These are phyloP conservation scores for Takashimella tepidaria DNA, from an alignment of 1,284 basidiomycete species.

Conservation along the genomic window DNA sequence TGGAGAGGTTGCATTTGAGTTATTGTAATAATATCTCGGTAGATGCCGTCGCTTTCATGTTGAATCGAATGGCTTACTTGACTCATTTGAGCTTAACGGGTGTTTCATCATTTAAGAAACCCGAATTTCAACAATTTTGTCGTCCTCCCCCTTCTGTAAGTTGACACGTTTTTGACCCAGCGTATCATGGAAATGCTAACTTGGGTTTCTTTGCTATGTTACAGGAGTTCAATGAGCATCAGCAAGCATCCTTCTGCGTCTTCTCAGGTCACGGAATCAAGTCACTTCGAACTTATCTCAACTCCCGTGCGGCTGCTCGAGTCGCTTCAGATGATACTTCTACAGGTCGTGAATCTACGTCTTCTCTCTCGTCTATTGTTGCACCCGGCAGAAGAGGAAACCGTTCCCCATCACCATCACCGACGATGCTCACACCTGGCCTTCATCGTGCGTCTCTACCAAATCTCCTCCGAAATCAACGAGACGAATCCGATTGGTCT, in stretches of 20 bases:
- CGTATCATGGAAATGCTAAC: too few relatives aligned
- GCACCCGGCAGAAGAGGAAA: conserved; percentile 11
- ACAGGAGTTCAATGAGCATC: conserved; percentile 89
- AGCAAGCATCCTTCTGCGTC: conserved; percentile 92
- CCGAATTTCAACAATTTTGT: conserved; percentile 85
- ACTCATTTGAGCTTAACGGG: conserved; percentile 95
- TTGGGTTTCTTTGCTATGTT: conserved; percentile 1
- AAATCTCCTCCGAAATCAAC: background rate
- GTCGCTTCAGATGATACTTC: conserved; percentile 21
- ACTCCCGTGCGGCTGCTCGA: conserved; percentile 17
- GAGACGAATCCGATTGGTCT: background rate
- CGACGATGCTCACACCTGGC: background rate
- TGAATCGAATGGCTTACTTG: conserved; percentile 78
- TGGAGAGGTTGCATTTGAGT: conserved; percentile 94
- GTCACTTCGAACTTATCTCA: conserved; percentile 71
- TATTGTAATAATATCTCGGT: conserved; percentile 96
- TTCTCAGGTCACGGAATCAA: conserved; percentile 88
- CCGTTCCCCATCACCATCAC: background rate
- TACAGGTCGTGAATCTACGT: conserved; percentile 21
- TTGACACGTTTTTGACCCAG: conserved; percentile 18
- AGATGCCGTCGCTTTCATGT: conserved; percentile 81
- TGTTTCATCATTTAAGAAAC: conserved; percentile 81
- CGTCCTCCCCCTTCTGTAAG: conserved; percentile 76
- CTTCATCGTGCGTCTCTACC: background rate
- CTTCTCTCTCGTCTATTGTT: conserved; percentile 23